phyloP scores from a whole-genome alignment of 257 asterid genomes.

The Osmanthus fragrans region DNA sequence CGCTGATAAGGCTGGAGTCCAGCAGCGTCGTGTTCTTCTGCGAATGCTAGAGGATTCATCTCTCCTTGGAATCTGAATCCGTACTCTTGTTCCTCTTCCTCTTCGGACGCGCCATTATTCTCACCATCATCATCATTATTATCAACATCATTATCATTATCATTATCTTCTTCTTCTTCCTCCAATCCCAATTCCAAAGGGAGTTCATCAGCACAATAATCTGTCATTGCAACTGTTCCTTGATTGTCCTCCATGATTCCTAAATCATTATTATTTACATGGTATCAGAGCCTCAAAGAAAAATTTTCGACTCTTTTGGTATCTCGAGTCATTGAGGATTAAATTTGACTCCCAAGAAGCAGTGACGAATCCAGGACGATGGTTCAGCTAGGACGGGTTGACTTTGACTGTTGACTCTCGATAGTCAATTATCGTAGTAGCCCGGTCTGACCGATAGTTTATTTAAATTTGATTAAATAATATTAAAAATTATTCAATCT shows the following conservation, averaged over 20 bases:
- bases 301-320: no score
- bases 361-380: no score
- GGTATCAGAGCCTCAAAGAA: no score
- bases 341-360: no score
- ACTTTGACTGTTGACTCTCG: no score
- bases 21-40: slow-evolving; percentile 59
- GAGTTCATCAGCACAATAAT: slow-evolving; percentile 41
- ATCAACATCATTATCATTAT: not conserved
- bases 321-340: no score
- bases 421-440: no score
- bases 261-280: no score
- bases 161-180: slow-evolving; percentile 29
- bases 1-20: slow-evolving; percentile 73
- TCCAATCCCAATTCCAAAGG: slow-evolving; percentile 40
- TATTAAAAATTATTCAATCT: no score
- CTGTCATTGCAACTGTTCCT: not conserved
- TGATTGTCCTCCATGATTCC: not conserved
- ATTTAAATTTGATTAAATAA: no score
- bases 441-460: no score
- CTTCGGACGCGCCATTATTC: slow-evolving; percentile 46
- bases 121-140: slow-evolving; percentile 27
- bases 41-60: slow-evolving; percentile 74
- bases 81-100: slow-evolving; percentile 50
- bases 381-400: no score
- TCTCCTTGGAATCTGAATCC: slow-evolving; percentile 58